Conservation (phyloP, 495 filamentous ascomycete genomes). For the Amorphotheca resinae region DNA sequence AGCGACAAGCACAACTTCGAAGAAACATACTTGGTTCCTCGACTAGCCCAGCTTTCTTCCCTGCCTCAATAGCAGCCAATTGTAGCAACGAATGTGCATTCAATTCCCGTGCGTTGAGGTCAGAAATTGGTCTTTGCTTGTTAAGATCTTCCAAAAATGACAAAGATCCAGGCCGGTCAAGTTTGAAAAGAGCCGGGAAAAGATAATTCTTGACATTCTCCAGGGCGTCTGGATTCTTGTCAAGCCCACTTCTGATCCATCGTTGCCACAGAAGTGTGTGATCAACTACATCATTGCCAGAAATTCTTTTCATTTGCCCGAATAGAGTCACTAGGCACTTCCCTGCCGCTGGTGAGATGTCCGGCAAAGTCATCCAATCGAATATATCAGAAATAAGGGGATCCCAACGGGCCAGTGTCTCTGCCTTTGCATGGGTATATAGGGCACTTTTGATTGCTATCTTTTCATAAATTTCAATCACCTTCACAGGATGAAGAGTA, state of each 20-base stretch:
- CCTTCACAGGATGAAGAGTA: slow-evolving; percentile 29
- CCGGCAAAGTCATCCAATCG: slow-evolving; percentile 47
- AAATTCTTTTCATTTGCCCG: slow-evolving; percentile 30
- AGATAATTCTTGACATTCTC: slow-evolving; percentile 60
- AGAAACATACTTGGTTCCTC: slow-evolving; percentile 52
- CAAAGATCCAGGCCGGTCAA: slow-evolving; percentile 39
- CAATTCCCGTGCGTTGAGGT: slow-evolving; percentile 22
- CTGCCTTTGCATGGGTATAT: not conserved
- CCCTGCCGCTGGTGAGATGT: slow-evolving; percentile 52
- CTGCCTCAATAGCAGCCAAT: slow-evolving; percentile 58
- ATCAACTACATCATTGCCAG: slow-evolving; percentile 21
- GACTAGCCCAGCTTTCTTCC: slow-evolving; percentile 67
- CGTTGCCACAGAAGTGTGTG: slow-evolving; percentile 28
- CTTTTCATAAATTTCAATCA: slow-evolving; percentile 25
- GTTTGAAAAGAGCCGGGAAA: slow-evolving; percentile 57
- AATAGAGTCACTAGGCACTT: slow-evolving; percentile 50
- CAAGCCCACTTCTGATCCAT: slow-evolving; percentile 34
- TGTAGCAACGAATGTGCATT: slow-evolving; percentile 44
- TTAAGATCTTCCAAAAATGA: slow-evolving; percentile 39
- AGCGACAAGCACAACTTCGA: too few species aligned
- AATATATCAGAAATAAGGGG: slow-evolving; percentile 37
- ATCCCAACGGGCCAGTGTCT: slow-evolving; percentile 23
- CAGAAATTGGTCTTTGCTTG: slow-evolving; percentile 28
- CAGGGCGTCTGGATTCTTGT: slow-evolving; percentile 39
- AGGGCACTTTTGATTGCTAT: not conserved